Base-by-base conservation (phyloP, 768 basidiomycete genomes). In the Mycena vitilis region DNA sequence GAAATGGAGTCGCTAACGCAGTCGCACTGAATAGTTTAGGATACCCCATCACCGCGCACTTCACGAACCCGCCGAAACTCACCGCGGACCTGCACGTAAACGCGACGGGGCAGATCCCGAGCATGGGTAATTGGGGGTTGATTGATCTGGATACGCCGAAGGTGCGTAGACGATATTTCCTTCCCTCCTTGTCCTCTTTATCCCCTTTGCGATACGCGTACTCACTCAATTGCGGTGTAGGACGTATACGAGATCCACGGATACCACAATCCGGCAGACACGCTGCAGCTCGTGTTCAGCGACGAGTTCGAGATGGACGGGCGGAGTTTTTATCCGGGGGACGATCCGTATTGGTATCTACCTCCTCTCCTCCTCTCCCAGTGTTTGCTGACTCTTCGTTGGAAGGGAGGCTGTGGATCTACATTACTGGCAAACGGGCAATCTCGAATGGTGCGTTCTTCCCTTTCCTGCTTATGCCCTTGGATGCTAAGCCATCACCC, bases 271-370 rank as follows among this genome's bases (percentile, higher is more conserved):
- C 55, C 67, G 37, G 78, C 73, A 22, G 36, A 42, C 77, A 83
- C 18, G 78, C 83, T 80, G 75, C 76, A 74, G 75, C 81, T 92
- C 60, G 88, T 94, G 18, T 95, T 94, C 78, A 90, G 88, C 1
- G 94, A 95, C 75, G 94, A 95, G 81, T 95, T 95, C 77, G 88
- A 95, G 65, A 76, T 75, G 25, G 91, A 92, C 3, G 93, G 92
- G 0, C 81, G 92, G 12, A 82, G 87, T 11, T 93, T 93, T 75
- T 90, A 88, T 77, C 84, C 88, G 4, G 93, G 88, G 2, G 88
- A 89, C 66, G 89, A 89, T 76, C 89, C 89, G 2, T 90, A 86
- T 73, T 91, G 85, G 74, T 66, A 23, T 37, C 55, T 60, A 34
- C 15, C 55, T n/a, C 5, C 2, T 45, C 20, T 38, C 23, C 51